These are phyloP conservation scores for Prinsepia uniflora DNA, from an alignment of 306 rosid genomes.

Conservation along the genomic window DNA sequence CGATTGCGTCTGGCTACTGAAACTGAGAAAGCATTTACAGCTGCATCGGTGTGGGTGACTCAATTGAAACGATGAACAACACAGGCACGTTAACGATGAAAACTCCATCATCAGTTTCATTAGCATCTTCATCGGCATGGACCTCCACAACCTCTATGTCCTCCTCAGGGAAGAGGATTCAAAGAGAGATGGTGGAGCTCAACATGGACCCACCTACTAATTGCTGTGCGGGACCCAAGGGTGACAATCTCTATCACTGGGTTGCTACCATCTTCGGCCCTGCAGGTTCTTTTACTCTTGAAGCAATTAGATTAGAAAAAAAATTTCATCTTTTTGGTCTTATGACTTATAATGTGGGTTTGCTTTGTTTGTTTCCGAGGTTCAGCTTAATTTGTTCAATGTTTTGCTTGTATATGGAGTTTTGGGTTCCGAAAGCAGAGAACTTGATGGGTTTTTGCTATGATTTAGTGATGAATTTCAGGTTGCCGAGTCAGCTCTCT, in stretches of 20 bases:
- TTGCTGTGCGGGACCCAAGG: slow-evolving; percentile 92
- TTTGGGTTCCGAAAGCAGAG: background rate
- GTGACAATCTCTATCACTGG: slow-evolving; percentile 94
- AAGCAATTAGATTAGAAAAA: background rate
- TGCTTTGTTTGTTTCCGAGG: background rate
- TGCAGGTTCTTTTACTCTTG: slow-evolving; percentile 36
- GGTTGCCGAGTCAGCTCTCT: background rate
- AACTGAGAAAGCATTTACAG: background rate
- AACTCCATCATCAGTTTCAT: slow-evolving; percentile 25
- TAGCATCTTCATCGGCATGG: slow-evolving; percentile 57
- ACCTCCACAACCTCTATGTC: slow-evolving; percentile 66
- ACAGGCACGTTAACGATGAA: slow-evolving; percentile 23
- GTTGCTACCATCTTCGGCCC: slow-evolving; percentile 83
- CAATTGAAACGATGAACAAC: background rate
- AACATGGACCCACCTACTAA: slow-evolving; percentile 70
- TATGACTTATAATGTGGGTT: background rate
- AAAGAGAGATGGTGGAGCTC: slow-evolving; percentile 78
- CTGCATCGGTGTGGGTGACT: background rate
- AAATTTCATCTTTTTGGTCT: background rate
- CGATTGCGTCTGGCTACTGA: background rate
- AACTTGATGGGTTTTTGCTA: background rate
- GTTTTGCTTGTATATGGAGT: background rate
- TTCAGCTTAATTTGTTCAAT: background rate
- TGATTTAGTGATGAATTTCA: background rate
- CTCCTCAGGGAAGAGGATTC: slow-evolving; percentile 83